Evolutionary conservation across 2,329 filamentous ascomycete species (phyloP).

Genomic region (Colletotrichum echinochloae): DNA sequence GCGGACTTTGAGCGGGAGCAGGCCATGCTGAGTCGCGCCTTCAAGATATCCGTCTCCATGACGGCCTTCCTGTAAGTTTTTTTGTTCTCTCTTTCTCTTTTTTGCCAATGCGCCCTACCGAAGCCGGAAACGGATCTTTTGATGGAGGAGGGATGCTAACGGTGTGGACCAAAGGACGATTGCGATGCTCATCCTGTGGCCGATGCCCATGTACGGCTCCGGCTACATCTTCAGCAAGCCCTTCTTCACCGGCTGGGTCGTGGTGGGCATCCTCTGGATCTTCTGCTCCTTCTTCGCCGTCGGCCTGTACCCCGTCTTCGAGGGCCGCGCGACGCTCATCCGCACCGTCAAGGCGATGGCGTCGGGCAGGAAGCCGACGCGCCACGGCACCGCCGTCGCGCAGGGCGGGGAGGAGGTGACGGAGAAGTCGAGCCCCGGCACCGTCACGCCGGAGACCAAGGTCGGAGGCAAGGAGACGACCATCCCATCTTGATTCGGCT

Average conservation of each 20-base stretch:
- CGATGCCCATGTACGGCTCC: conserved; percentile 89
- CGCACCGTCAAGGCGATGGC: conserved; percentile 72
- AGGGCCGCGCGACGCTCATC: conserved; percentile 76
- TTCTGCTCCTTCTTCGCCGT: conserved; percentile 80
- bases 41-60: conserved; percentile 59
- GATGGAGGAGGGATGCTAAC: not conserved
- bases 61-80: conserved; percentile 64
- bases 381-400: conserved; percentile 27
- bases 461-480: conserved; percentile 18
- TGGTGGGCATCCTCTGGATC: conserved; percentile 83
- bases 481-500: conserved; percentile 1
- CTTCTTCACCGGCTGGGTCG: conserved; percentile 87
- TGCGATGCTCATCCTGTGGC: conserved; percentile 84
- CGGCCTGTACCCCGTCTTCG: conserved; percentile 83
- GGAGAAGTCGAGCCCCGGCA: conserved; percentile 34
- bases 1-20: conserved; percentile 59
- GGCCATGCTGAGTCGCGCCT: conserved; percentile 64
- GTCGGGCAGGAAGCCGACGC: conserved; percentile 51
- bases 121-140: no score
- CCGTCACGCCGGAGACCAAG: conserved; percentile 35
- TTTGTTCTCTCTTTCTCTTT: no score
- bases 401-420: conserved; percentile 37
- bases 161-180: conserved; percentile 61
- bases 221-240: conserved; percentile 84
- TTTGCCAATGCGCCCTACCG: no score